These are phyloP conservation scores for Eutrema japonicum DNA, from an alignment of 345 rosid species.

Conservation along the genomic window DNA sequence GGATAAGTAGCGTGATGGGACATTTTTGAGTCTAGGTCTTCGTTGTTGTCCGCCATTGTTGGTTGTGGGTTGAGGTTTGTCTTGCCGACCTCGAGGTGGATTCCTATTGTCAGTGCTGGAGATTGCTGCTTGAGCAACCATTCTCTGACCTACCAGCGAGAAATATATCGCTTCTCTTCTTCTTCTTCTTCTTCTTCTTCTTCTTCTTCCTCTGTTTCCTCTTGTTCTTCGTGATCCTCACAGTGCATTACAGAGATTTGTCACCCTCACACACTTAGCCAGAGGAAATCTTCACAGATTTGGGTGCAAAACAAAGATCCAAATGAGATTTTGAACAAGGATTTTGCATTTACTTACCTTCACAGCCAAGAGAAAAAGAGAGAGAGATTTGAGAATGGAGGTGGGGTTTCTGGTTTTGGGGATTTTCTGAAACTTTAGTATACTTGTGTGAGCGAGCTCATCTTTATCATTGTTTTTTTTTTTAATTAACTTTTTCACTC, in stretches of 20 bases:
- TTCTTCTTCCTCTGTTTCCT: slow-evolving; percentile 36
- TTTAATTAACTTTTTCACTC: background rate
- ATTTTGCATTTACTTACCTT: slow-evolving; percentile 34
- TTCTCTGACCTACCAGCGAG: slow-evolving; percentile 46
- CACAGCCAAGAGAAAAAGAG: slow-evolving; percentile 29
- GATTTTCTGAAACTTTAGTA: slow-evolving; percentile 22
- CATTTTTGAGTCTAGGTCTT: slow-evolving; percentile 64
- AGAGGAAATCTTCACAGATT: slow-evolving; percentile 31
- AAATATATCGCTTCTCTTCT: slow-evolving; percentile 8
- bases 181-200: slow-evolving; percentile 23
- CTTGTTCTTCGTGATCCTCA: slow-evolving; percentile 45
- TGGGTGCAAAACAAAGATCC: background rate
- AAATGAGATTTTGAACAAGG: slow-evolving; percentile 7
- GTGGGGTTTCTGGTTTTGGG: slow-evolving; percentile 39
- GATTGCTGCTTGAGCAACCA: slow-evolving; percentile 76
- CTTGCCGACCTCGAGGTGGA: slow-evolving; percentile 38
- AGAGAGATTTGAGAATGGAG: slow-evolving; percentile 7
- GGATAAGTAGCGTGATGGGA: slow-evolving; percentile 80
- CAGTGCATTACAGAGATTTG: slow-evolving; percentile 47
- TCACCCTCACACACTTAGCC: slow-evolving; percentile 14
- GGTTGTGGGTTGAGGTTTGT: slow-evolving; percentile 32
- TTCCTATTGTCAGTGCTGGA: slow-evolving; percentile 29
- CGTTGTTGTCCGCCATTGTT: slow-evolving; percentile 46
- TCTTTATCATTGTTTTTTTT: no score
- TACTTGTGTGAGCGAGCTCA: no score